Percentiles rank a stretch among this genome's conserved stretches.
These are phyloP conservation scores for Gynostemma pentaphyllum DNA, from an alignment of 306 rosid species.

Conservation along the genomic window DNA sequence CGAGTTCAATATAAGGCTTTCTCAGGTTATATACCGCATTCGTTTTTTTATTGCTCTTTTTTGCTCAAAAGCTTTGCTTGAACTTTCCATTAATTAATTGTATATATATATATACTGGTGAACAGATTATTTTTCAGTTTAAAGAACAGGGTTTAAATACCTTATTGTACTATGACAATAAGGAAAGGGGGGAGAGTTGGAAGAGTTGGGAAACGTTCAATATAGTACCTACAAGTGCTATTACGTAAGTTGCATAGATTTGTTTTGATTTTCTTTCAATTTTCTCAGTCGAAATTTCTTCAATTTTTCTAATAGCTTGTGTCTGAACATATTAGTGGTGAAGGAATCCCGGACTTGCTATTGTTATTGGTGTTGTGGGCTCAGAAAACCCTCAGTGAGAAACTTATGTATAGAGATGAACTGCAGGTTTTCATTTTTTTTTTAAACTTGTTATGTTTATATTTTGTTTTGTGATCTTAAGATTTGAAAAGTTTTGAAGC, in stretches of 20 bases:
- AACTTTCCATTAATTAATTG: constrained; percentile 8
- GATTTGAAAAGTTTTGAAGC: constrained; percentile 9
- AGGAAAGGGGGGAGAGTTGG: constrained; percentile 96
- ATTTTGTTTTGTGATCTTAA: constrained; percentile 13
- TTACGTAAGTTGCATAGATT: constrained; percentile 41
- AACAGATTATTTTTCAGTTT: constrained; percentile 66
- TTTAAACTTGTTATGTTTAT: constrained; percentile 7
- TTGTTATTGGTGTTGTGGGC: constrained; percentile 79
- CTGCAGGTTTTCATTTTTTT: constrained; percentile 64
- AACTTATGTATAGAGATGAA: constrained; percentile 75
- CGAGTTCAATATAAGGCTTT: constrained; percentile 75
- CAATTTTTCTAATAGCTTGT: constrained; percentile 17
- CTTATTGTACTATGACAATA: constrained; percentile 68
- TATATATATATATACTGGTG: constrained; percentile 14
- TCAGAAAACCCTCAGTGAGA: constrained; percentile 80
- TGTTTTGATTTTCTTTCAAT: neutral
- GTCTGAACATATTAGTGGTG: constrained; percentile 54
- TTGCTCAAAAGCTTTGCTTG: neutral
- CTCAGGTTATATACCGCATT: constrained; percentile 39
- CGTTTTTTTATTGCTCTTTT: neutral
- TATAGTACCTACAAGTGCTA: constrained; percentile 95
- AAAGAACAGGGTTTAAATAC: constrained; percentile 87
- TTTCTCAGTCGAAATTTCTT: neutral
- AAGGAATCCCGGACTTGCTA: constrained; percentile 85
- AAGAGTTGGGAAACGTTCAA: constrained; percentile 80